Evolutionary conservation across 164 flowering plant species (phyloP).

Genomic region (Magnolia changhungtana): DNA sequence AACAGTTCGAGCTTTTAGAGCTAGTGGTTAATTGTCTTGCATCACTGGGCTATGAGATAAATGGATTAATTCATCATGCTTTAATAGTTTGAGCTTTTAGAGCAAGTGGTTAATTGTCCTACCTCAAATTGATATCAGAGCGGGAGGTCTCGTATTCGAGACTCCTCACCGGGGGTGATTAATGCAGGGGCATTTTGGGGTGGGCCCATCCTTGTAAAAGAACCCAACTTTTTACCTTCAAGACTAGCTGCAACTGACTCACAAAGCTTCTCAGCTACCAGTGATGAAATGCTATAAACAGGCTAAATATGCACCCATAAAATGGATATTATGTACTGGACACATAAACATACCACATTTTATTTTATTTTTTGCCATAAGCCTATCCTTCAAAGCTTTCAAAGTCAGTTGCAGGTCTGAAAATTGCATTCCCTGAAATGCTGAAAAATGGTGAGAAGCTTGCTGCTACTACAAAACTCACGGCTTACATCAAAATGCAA

Average conservation of each 20-base stretch:
- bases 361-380: conserved; percentile 68
- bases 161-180: no score
- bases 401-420: conserved; percentile 91
- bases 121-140: no score
- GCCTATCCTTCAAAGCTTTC: conserved; percentile 92
- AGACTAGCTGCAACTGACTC: conserved; percentile 93
- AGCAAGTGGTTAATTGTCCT: no score
- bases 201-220: conserved; percentile 66
- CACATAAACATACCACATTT: conserved; percentile 69
- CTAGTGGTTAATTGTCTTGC: no score
- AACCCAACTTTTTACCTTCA: conserved; percentile 82
- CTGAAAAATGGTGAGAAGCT: conserved; percentile 31
- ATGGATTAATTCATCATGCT: no score
- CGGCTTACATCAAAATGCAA: neutral
- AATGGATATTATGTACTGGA: neutral
- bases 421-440: conserved; percentile 87
- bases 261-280: conserved; percentile 86
- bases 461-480: neutral
- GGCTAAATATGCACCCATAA: neutral
- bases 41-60: no score
- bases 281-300: conserved; percentile 5
- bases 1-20: no score
- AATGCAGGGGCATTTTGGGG: no score
- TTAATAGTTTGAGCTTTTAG: no score
- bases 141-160: no score